Evolutionary conservation across 129 eudicot genomes (phyloP).

Genomic region (Solidago caesia): DNA sequence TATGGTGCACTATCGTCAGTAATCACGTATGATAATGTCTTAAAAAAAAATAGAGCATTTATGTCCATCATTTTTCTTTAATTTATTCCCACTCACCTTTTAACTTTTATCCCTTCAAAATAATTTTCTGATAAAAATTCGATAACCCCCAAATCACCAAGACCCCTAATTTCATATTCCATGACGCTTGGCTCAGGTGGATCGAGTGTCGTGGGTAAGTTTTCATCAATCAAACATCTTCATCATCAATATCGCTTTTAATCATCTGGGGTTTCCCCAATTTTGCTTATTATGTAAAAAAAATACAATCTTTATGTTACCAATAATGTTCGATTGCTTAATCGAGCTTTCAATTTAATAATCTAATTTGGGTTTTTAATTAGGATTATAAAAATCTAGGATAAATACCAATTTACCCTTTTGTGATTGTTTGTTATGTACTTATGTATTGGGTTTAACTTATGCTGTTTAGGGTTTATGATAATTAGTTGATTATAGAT

Average conservation of each 20-base stretch:
- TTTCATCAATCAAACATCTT: too few relatives aligned
- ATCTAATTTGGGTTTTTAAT: not conserved
- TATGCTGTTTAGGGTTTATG: not conserved
- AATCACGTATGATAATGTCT: too few relatives aligned
- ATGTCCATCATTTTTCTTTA: too few relatives aligned
- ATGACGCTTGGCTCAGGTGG: slow-evolving; percentile 95
- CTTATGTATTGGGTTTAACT: not conserved
- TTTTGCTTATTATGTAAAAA: not conserved
- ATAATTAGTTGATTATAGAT: too few relatives aligned
- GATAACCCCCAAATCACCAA: too few relatives aligned
- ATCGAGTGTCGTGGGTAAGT: slow-evolving; percentile 76
- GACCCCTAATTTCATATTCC: not conserved
- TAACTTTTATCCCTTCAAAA: too few relatives aligned
- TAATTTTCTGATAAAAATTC: too few relatives aligned
- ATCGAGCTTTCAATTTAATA: not conserved
- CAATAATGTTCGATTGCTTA: not conserved
- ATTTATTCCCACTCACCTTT: too few relatives aligned
- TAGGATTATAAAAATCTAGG: not conserved
- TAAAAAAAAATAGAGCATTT: too few relatives aligned
- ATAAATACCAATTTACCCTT: not conserved
- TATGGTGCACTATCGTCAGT: too few relatives aligned
- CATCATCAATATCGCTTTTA: not conserved
- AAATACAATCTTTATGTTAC: not conserved
- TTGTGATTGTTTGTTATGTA: too few relatives aligned
- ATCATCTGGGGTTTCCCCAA: slow-evolving; percentile 5